Evolutionary conservation across 129 eudicot species (phyloP).

Genomic region (Lactuca saligna): DNA sequence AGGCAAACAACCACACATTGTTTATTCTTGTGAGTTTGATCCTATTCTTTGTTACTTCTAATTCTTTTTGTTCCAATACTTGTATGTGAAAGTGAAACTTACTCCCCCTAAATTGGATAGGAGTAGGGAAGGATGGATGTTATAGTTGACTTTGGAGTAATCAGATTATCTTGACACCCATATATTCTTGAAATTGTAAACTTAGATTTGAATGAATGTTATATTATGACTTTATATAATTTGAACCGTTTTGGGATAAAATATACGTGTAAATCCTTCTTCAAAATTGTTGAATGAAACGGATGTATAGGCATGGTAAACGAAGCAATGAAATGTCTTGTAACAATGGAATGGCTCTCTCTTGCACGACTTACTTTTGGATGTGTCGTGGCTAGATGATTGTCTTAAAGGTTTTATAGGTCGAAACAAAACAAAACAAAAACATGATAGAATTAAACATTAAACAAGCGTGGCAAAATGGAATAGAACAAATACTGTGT

Average conservation of each 20-base stretch:
- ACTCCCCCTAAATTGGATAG: slow-evolving; percentile 23
- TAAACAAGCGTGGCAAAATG: background rate
- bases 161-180: background rate
- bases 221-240: background rate
- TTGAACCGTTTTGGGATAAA: background rate
- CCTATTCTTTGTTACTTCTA: slow-evolving; percentile 25
- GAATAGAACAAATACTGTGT: too few relatives aligned
- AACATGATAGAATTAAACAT: background rate
- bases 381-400: background rate
- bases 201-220: background rate
- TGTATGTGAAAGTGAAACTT: slow-evolving; percentile 27
- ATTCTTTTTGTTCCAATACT: slow-evolving; percentile 6
- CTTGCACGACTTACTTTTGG: background rate
- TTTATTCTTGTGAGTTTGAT: slow-evolving; percentile 37
- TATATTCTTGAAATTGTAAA: slow-evolving; percentile 13
- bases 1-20: slow-evolving; percentile 11
- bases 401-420: background rate
- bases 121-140: slow-evolving; percentile 29
- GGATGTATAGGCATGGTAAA: background rate
- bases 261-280: slow-evolving; percentile 1
- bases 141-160: slow-evolving; percentile 22
- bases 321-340: slow-evolving; percentile 4
- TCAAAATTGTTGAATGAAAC: slow-evolving; percentile 5
- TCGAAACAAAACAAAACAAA: background rate
- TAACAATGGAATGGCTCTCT: background rate